These are phyloP conservation scores for Triticum turgidum DNA, from an alignment of 176 grass and related monocot genomes.

Conservation along the genomic window DNA sequence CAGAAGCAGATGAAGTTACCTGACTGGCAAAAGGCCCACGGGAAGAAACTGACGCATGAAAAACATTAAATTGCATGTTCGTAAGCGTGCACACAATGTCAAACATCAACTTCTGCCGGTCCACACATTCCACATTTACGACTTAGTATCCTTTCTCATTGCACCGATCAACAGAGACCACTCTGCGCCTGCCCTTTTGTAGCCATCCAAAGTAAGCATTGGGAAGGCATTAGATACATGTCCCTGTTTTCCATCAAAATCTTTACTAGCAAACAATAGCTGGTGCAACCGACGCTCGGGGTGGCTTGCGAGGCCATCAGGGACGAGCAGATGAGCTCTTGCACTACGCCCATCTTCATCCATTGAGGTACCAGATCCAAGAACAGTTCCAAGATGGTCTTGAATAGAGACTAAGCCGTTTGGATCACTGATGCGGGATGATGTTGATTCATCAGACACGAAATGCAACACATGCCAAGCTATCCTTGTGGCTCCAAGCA, in stretches of 20 bases:
- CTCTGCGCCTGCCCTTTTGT: background rate
- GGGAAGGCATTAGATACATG: background rate
- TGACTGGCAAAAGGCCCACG: background rate
- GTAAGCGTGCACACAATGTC: slow-evolving; percentile 58
- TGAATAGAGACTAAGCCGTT: slow-evolving; percentile 40
- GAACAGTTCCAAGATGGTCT: slow-evolving; percentile 48
- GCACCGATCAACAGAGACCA: background rate
- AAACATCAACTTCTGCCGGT: slow-evolving; percentile 59
- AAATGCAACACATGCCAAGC: slow-evolving; percentile 37
- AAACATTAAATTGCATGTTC: slow-evolving; percentile 57
- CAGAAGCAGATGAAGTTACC: background rate
- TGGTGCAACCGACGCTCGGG: slow-evolving; percentile 50
- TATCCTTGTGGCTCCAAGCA: slow-evolving; percentile 52
- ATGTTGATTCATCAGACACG: slow-evolving; percentile 24
- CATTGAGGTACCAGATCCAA: background rate
- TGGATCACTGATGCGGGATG: slow-evolving; percentile 37
- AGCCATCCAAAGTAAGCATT: slow-evolving; percentile 4
- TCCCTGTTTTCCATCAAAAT: slow-evolving; percentile 27
- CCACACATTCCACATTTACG: slow-evolving; percentile 48
- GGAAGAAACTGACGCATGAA: slow-evolving; percentile 35
- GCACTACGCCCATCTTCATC: slow-evolving; percentile 7
- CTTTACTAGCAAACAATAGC: slow-evolving; percentile 48
- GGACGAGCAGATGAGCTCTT: slow-evolving; percentile 38
- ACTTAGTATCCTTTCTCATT: slow-evolving; percentile 44
- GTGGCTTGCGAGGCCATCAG: slow-evolving; percentile 31